Conservation (phyloP, 306 rosid genomes). For the Cicer pinnatifidum region DNA sequence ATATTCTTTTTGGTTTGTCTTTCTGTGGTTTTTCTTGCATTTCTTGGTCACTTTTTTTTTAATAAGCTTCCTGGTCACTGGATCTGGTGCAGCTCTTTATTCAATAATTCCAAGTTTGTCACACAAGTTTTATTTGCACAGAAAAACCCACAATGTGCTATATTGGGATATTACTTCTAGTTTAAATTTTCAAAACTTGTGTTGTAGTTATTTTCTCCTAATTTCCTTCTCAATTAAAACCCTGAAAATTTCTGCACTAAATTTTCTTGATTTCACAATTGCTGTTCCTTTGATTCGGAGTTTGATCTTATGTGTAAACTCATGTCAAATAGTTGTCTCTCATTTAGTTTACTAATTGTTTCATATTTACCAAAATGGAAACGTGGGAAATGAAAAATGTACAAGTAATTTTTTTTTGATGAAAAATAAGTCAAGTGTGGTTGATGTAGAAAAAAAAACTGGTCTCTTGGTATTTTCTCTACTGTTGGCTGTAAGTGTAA, state of each 20-base stretch:
- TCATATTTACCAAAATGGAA: constrained; percentile 18
- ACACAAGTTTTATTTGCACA: background rate
- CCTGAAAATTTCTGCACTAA: constrained; percentile 10
- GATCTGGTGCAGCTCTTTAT: constrained; percentile 29
- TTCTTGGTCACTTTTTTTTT: background rate
- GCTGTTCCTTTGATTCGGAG: constrained; percentile 19
- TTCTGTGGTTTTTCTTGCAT: constrained; percentile 23
- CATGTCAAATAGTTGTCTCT: constrained; percentile 31
- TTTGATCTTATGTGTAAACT: constrained; percentile 18
- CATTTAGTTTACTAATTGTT: constrained; percentile 10
- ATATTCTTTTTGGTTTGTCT: constrained; percentile 38
- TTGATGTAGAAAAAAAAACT: constrained; percentile 23
- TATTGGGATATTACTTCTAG: constrained; percentile 6
- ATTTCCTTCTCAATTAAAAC: constrained; percentile 27
- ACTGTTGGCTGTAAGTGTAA: constrained; percentile 34
- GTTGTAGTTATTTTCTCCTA: constrained; percentile 17
- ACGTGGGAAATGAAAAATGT: constrained; percentile 9
- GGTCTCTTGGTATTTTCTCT: constrained; percentile 24
- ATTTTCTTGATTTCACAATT: constrained; percentile 33
- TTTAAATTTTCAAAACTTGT: constrained; percentile 27
- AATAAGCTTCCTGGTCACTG: background rate
- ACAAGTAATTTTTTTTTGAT: constrained; percentile 30
- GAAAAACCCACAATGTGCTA: constrained; percentile 7
- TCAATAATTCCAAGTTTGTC: constrained; percentile 8
- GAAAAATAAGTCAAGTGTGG: constrained; percentile 35